These are phyloP conservation scores for Cystobasidium ongulense DNA, from an alignment of 768 basidiomycete genomes.

Conservation along the genomic window DNA sequence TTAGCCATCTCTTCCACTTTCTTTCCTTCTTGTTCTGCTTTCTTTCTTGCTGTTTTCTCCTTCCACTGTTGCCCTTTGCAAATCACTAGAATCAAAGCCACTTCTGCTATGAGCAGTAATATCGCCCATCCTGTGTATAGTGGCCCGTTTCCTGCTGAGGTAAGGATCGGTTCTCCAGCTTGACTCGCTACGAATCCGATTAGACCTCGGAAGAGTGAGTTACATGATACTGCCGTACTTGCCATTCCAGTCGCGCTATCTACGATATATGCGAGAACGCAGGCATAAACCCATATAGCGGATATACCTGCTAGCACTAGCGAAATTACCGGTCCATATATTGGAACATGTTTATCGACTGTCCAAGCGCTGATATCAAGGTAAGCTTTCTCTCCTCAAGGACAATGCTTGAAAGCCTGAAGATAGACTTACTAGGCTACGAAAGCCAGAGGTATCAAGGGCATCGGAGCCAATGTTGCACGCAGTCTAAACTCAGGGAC, in stretches of 20 bases:
- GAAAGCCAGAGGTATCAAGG: slow-evolving; percentile 24
- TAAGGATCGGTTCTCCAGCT: slow-evolving; percentile 2
- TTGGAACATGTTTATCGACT: slow-evolving; percentile 55
- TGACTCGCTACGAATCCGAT: slow-evolving; percentile 4
- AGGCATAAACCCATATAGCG: slow-evolving; percentile 55
- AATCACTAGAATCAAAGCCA: not conserved
- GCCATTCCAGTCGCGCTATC: slow-evolving; percentile 17
- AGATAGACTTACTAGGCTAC: slow-evolving; percentile 7
- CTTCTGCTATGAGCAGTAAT: not conserved
- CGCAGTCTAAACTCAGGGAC: slow-evolving; percentile 57
- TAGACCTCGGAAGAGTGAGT: slow-evolving; percentile 4
- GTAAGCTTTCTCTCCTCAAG: slow-evolving; percentile 56
- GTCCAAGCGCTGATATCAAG: slow-evolving; percentile 66
- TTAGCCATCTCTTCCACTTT: not conserved
- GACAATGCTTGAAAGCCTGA: slow-evolving; percentile 46
- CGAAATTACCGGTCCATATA: slow-evolving; percentile 62
- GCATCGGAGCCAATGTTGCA: slow-evolving; percentile 7
- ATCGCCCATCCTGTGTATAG: slow-evolving; percentile 26
- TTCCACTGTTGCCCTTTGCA: slow-evolving; percentile 4
- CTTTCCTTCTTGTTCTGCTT: not conserved
- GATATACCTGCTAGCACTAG: slow-evolving; percentile 67
- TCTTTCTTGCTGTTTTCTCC: not conserved
- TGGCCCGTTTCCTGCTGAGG: slow-evolving; percentile 12
- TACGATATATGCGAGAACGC: slow-evolving; percentile 71
- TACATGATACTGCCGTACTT: slow-evolving; percentile 13